Base-by-base conservation (phyloP, 495 filamentous ascomycete species). In the Niebla homalea region DNA sequence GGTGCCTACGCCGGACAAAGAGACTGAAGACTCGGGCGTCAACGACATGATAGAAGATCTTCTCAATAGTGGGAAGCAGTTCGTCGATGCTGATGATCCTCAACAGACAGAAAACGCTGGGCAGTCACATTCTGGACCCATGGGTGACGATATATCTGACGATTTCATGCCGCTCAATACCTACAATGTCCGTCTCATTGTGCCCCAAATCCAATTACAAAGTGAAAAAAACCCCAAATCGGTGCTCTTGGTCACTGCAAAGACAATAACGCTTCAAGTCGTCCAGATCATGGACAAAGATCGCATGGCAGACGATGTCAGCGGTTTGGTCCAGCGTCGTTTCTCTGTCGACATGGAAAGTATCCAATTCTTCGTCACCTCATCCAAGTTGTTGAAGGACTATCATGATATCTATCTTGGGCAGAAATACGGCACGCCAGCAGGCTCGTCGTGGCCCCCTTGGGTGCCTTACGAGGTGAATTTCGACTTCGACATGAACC, bases 401-500 rank as follows among this genome's bases (percentile, higher is more conserved):
- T 78, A 89, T 51, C 74, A 95, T 49, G 87, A 89, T 40, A 83
- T 97, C 69, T 96, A 96, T 60, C 87, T 90, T 3, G 92, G 87
- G 16, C 94, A 88, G 66, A 81, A 79, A 46, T 98, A 97, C 57
- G 92, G 92, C 43, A 84, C 89, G 36, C 80, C 85, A 14, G 72
- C 78, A 23, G 84, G 83, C 15, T 88, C 88, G 25, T 79, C 84
- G 4, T 98, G 92, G 92, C 92, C 92, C 4, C 92, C 92, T 25
- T 98, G 92, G 92, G 83, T 97, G 36, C 89, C 92, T 3, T 79
- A 97, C 68, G 92, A 98, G 67, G 85, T 93, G 50, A 95, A 96
- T 83, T 96, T 95, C 54, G 89, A 97, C 67, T 98, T 95, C 67
- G 68, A 87, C 48, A 70, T 83, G 18, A 84, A 89, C 60, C 90